A percentile compares a stretch with the other conserved stretches of the same genome.
Evolutionary conservation across 176 grass and related monocot genomes (phyloP).

Genomic region (Oryza coarctata): DNA sequence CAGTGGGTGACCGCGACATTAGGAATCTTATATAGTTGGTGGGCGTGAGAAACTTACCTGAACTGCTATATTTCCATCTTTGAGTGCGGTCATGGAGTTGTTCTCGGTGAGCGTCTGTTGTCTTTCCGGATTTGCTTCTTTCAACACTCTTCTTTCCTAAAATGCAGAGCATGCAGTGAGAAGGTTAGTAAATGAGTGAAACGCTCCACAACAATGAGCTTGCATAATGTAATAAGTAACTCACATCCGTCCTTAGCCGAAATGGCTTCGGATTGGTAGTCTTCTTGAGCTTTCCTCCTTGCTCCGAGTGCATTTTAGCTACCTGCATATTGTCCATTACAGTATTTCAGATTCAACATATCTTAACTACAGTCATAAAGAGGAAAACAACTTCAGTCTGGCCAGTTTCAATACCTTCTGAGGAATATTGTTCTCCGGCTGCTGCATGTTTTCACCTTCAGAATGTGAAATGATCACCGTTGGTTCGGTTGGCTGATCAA

Average conservation of each 20-base stretch:
- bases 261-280: conserved; percentile 91
- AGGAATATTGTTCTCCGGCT: conserved; percentile 44
- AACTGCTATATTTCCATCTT: conserved; percentile 20
- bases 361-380: background rate
- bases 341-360: conserved; percentile 19
- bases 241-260: conserved; percentile 83
- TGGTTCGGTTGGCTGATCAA: background rate
- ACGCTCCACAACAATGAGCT: background rate
- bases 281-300: conserved; percentile 61
- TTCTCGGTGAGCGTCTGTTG: conserved; percentile 35
- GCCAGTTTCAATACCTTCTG: conserved; percentile 52
- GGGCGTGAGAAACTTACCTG: conserved; percentile 12
- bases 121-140: conserved; percentile 76
- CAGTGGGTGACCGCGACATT: background rate
- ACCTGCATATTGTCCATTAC: conserved; percentile 38
- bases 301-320: conserved; percentile 33
- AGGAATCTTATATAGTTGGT: background rate
- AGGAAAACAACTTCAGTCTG: background rate
- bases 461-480: background rate
- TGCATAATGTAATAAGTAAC: conserved; percentile 32
- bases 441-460: conserved; percentile 39
- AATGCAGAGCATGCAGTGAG: conserved; percentile 9
- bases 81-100: conserved; percentile 17
- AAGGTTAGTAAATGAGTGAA: background rate
- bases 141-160: conserved; percentile 79